A percentile compares a stretch with the other conserved stretches of the same genome.
Evolutionary conservation across 441 rosid genomes (phyloP).

Genomic region (Mallotus japonicus): DNA sequence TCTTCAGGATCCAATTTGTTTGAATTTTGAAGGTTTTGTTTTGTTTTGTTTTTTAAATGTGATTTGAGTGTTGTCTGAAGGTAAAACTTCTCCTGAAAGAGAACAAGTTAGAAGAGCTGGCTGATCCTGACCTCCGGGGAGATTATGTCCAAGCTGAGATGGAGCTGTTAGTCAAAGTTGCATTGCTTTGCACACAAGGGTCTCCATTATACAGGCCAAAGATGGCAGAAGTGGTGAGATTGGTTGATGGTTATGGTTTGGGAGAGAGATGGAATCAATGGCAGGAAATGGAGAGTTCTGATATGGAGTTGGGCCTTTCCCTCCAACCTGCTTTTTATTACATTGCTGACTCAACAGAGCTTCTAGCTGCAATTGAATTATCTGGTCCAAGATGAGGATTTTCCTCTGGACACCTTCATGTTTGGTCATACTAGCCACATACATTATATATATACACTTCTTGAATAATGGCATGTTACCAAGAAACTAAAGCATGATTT

Average conservation of each 20-base stretch:
- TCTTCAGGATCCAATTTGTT: no score
- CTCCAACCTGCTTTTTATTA: slow-evolving; percentile 37
- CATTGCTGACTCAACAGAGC: slow-evolving; percentile 49
- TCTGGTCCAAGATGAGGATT: slow-evolving; percentile 66
- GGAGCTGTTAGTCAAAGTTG: slow-evolving; percentile 65
- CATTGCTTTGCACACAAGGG: slow-evolving; percentile 66
- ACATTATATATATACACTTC: no score
- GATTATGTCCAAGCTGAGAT: slow-evolving; percentile 52
- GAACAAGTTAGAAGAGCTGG: slow-evolving; percentile 52
- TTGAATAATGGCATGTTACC: not conserved
- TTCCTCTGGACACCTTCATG: not conserved
- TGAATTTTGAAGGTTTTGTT: no score
- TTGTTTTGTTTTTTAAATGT: no score
- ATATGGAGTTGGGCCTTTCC: slow-evolving; percentile 36
- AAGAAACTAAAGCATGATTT: not conserved
- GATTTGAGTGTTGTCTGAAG: slow-evolving; percentile 24
- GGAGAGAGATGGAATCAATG: slow-evolving; percentile 74
- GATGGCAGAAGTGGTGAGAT: slow-evolving; percentile 72
- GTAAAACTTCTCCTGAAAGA: slow-evolving; percentile 65
- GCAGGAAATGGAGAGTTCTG: slow-evolving; percentile 53
- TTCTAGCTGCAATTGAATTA: slow-evolving; percentile 48
- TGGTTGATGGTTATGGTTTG: slow-evolving; percentile 79
- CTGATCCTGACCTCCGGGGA: slow-evolving; percentile 53
- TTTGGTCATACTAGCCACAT: not conserved
- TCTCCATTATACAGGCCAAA: slow-evolving; percentile 66